These are phyloP conservation scores for Eimeria necatrix DNA, from an alignment of 169 alveolate genomes.

Conservation along the genomic window DNA sequence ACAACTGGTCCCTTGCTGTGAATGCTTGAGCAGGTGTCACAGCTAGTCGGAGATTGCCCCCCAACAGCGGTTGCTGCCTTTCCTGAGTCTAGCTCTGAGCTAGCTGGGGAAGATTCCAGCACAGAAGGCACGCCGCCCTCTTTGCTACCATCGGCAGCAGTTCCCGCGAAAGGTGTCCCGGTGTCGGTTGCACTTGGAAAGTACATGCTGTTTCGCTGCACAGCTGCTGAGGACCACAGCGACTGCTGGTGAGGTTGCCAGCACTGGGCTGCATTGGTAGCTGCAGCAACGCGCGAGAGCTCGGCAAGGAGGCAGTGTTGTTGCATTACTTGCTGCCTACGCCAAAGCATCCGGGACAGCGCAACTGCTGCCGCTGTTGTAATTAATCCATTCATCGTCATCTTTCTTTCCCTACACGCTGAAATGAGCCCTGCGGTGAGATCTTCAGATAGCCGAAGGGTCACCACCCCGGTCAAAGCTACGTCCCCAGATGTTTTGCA, in stretches of 20 bases:
- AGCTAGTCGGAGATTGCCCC: neutral
- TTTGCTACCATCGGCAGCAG: neutral
- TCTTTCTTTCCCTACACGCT: conserved; percentile 51
- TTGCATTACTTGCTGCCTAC: conserved; percentile 54
- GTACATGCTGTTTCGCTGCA: neutral
- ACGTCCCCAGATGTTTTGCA: neutral
- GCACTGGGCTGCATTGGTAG: neutral
- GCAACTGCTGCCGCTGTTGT: conserved; percentile 76
- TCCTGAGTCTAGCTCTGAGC: neutral
- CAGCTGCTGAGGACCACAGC: neutral
- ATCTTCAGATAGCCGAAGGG: neutral
- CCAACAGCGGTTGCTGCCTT: neutral
- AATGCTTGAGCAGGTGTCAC: conserved; percentile 5
- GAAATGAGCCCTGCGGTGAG: conserved; percentile 43
- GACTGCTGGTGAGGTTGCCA: conserved; percentile 40
- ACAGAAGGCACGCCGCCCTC: neutral
- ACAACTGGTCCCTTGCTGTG: neutral
- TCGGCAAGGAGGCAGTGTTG: conserved; percentile 66
- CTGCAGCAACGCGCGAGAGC: conserved; percentile 66
- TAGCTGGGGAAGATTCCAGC: neutral
- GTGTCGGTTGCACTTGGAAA: neutral
- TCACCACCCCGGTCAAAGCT: conserved; percentile 60
- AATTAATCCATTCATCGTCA: conserved; percentile 70
- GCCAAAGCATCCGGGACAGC: conserved; percentile 77
- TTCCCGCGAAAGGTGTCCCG: conserved; percentile 19